phyloP scores from a whole-genome alignment of 352 stramenopile genomes.

The Globisporangium viniferum region DNA sequence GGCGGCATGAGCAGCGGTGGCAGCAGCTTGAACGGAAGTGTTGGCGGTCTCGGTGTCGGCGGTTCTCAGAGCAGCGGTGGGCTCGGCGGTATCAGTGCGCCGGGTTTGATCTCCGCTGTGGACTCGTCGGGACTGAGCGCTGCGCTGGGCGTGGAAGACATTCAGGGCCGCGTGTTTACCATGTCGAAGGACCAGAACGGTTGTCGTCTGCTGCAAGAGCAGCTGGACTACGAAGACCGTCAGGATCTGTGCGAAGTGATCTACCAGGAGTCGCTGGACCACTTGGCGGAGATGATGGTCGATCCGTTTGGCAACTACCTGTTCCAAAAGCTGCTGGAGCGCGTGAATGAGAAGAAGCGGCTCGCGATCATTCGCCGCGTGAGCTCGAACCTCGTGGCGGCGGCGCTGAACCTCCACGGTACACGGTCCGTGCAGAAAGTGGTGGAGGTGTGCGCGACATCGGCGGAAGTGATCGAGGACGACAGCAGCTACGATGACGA shows the following conservation, averaged over 20 bases:
- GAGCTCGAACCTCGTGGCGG: conserved; percentile 91
- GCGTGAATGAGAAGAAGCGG: conserved; percentile 88
- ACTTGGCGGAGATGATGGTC: conserved; percentile 97
- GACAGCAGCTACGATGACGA: conserved; percentile 42
- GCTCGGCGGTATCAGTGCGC: conserved; percentile 7
- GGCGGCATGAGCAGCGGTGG: neutral
- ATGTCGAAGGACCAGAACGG: conserved; percentile 97
- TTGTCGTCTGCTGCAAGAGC: conserved; percentile 96
- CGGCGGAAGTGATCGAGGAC: conserved; percentile 56
- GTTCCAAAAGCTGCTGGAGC: conserved; percentile 98
- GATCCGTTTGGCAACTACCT: conserved; percentile 99
- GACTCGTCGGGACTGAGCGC: conserved; percentile 30
- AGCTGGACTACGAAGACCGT: conserved; percentile 93
- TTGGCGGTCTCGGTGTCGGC: conserved; percentile 1
- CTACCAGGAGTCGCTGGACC: conserved; percentile 95
- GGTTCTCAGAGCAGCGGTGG: conserved; percentile 9
- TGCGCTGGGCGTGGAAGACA: conserved; percentile 64
- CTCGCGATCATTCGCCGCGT: conserved; percentile 93
- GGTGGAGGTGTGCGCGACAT: conserved; percentile 93
- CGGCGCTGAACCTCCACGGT: conserved; percentile 97
- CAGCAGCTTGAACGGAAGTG: conserved; percentile 7
- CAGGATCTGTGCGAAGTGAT: conserved; percentile 92
- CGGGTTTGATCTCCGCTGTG: neutral
- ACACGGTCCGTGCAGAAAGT: conserved; percentile 98
- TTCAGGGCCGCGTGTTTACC: conserved; percentile 74